Evolutionary conservation across 2,329 filamentous ascomycete species (phyloP), one percentile per base, ranked within the genome.

Genomic region (Claviceps lovelessii): DNA sequence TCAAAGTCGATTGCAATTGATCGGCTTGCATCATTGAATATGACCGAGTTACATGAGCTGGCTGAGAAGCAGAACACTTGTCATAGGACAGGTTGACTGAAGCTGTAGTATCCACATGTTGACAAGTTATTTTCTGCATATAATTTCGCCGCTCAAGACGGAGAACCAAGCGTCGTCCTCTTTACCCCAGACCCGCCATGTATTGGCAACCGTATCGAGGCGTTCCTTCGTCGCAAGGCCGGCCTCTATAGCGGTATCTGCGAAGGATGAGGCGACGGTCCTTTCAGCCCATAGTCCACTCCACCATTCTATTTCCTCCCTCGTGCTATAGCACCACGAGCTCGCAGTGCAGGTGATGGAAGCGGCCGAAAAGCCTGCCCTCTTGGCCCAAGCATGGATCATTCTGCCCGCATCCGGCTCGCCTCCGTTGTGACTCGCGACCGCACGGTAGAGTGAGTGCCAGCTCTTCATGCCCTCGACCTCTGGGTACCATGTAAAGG

Each of bases 401-500:
- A 59, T 59, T 42, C 59, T 54, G 19, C 61, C 61, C 17, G 61
- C 59, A 37, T 62, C 50, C 2, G 61, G 60, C 49, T 61, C 53
- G 47, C 60, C 59, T 33, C 60, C 60, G 41, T 62, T 60, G 5
- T 49, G 29, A 4, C 28, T 51, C 4, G 56, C 58, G 15, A 62
- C 55, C 13, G 45, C 53, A 2, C 50, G 45, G 37, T 63, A 61
- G 1, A 65, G 56, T 1, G 54, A 42, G 4, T 50, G 55, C 61
- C 61, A 62, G 17, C 45, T 51, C 13, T 58, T 49, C 49, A 64
- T 58, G 48, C 58, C 60, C 10, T 53, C 56, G 8, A 58, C 48
- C 10, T 54, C 55, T 3, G 64, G 64, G 15, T 63, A 62, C 59
- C 62, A 65, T 3, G 58, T 28, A 44, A 62, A 59, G 17, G 56